Percentiles rank a stretch among this genome's conserved stretches.
phyloP scores from a whole-genome alignment of 1,284 basidiomycete species.

The Apiotrichum sp. region DNA sequence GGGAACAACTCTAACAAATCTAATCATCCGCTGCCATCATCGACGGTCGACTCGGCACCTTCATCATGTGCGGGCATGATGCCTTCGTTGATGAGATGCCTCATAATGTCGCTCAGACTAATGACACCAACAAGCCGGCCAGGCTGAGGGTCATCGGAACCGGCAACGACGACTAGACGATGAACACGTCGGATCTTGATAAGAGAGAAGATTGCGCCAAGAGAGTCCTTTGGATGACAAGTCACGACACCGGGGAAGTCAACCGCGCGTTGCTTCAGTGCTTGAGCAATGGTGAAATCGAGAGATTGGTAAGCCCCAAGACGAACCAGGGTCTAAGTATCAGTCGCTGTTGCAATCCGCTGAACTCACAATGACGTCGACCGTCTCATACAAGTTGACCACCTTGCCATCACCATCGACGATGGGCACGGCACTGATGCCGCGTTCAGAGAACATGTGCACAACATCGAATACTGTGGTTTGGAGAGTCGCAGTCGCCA shows the following conservation, averaged over 20 bases:
- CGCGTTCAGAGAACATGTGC: constrained; percentile 94
- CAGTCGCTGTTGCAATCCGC: not conserved
- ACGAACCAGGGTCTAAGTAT: constrained; percentile 76
- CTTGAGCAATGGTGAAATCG: constrained; percentile 91
- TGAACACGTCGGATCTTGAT: constrained; percentile 92
- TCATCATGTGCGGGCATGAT: constrained; percentile 7
- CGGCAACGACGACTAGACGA: constrained; percentile 76
- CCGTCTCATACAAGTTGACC: constrained; percentile 95
- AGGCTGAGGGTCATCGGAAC: constrained; percentile 47
- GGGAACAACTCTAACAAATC: not conserved
- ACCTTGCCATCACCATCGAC: constrained; percentile 89
- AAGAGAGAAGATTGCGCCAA: constrained; percentile 86
- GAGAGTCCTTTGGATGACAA: constrained; percentile 85
- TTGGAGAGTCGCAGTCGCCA: constrained; percentile 83
- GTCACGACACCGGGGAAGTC: constrained; percentile 97
- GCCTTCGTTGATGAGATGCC: constrained; percentile 59
- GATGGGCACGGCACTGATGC: constrained; percentile 96
- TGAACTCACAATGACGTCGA: constrained; percentile 87
- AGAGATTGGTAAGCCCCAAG: constrained; percentile 89
- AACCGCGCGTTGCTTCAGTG: constrained; percentile 78
- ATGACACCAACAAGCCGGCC: constrained; percentile 82
- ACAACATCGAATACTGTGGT: constrained; percentile 98
- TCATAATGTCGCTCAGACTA: constrained; percentile 82
- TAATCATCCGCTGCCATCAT: not conserved
- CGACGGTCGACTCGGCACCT: constrained; percentile 7